Base-by-base conservation (phyloP, 1,139 yeast genomes). In the Magnusiomyces fungicola region DNA sequence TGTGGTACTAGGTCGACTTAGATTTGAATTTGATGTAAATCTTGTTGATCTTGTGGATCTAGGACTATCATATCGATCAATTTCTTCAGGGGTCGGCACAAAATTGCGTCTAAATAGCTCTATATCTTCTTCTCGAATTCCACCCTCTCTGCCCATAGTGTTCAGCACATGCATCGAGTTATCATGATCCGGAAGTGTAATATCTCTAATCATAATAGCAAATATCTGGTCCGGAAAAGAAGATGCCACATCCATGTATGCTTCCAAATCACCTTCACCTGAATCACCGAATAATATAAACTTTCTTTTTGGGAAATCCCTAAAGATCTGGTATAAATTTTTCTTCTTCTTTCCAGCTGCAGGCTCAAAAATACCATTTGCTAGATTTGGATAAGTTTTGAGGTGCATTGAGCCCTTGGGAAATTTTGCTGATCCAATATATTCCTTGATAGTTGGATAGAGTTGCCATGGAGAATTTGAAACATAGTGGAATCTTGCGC, bases 391-490 rank as follows among this genome's bases (percentile, higher is more conserved):
- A 62, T 92, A 94, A 60, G 84, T 94, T 63, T 92, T 88, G 58
- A 94, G 73, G 64, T 89, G 95, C 49, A 92, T 72, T 0, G 96
- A 85, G 1, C 87, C 88, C 1, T 65, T 59, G 0, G 98, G 98
- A 44, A 88, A 75, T 2, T 75, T 69, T 19, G 73, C 76, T 32
- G 70, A 62, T 33, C 69, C 63, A 61, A 83, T 69, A 66, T 82
- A 92, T 46, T 80, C 78, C 19, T 71, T 62, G 45, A 92, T 76
- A 6, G 82, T 74, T 10, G 82, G 76, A 64, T 74, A 89, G 33
- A 92, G 68, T 65, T 90, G 97, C 80, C 95, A 85, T 0, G 99
- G 99, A 1, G 96, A 83, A 65, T 94, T 94, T 4, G 97, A 89
- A 1, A 94, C 97, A 62, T 92, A 94, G 63, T 89, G 96, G 61